Base-by-base conservation (phyloP, 2,329 filamentous ascomycete species). In the Aspergillus ruber region DNA sequence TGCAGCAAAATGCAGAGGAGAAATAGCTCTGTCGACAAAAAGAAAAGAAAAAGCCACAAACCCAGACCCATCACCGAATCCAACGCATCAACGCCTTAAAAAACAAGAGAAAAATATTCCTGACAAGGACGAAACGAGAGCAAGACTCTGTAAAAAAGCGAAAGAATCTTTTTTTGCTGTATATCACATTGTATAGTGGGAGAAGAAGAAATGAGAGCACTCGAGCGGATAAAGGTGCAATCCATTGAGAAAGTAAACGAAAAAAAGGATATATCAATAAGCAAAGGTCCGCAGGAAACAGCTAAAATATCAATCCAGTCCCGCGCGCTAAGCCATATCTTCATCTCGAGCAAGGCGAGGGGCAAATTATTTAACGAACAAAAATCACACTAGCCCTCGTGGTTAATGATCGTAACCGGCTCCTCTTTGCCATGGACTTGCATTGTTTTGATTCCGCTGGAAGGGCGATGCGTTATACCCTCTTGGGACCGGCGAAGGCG, bases 351-450 rank as follows among this genome's bases (percentile, higher is more conserved):
- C 55, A 58, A 62, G 52, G 56, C 52, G 45, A 51, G 53, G 50
- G 53, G 62, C 47, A 51, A 48, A 55, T 46, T 25, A 51, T 45
- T 49, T 53, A 46, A 46, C 13, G 15, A 42, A 27, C 6, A 25
- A 42, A 39, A 55, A 50, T 56, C 50, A 50, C 50, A 42, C 44
- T 43, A 52, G 29, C 50, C 48, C 10, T 20, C 36, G 7, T 18
- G 45, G 54, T 67, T 69, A 78, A 63, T 79, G 76, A 50, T 84
- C 81, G 57, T 84, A 84, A 40, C 81, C 81, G 27, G 81, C 81
- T 39, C 81, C 81, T 62, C 81, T 69, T 67, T 84, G 81, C 81
- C 81, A 84, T 45, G 81, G 80, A 67, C 79, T 83, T 33, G 76
- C 64, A 60, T 74, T 81, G 59, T 79, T 77, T 55, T 75, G 72